Percentiles rank a stretch among this genome's conserved stretches.
phyloP scores from a whole-genome alignment of 345 rosid genomes.

The Salix brachista region DNA sequence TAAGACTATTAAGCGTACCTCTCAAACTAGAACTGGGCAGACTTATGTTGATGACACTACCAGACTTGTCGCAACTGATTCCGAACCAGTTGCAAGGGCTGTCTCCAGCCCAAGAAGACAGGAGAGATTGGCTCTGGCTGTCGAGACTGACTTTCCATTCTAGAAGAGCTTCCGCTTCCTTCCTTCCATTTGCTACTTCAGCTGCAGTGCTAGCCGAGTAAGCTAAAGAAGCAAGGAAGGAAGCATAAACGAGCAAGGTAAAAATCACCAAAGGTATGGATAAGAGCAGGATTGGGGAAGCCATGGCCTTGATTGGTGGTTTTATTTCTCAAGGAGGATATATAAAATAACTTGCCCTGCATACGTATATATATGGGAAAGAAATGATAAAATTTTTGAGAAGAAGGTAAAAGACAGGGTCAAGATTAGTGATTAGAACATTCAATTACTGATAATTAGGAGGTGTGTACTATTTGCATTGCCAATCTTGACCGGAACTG shows the following conservation, averaged over 20 bases:
- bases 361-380: no score
- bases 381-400: no score
- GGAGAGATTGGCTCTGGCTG: constrained; percentile 1
- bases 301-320: neutral
- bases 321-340: no score
- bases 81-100: constrained; percentile 17
- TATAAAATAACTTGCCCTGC: neutral
- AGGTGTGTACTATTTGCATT: no score
- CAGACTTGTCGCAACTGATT: constrained; percentile 1
- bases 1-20: constrained; percentile 16
- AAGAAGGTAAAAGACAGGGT: no score
- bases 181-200: neutral
- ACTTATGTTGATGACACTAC: constrained; percentile 10
- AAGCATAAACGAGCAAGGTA: neutral
- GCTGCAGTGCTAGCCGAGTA: neutral
- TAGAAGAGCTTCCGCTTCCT: constrained; percentile 17
- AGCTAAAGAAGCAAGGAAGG: neutral
- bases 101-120: constrained; percentile 8
- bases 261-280: neutral
- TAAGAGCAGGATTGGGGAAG: neutral
- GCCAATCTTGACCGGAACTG: no score
- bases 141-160: constrained; percentile 21
- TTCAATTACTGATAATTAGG: no score
- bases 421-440: no score
- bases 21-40: neutral